Evolutionary conservation across 495 filamentous ascomycete species (phyloP).

Genomic region (Melanomma pulvis-pyrius): DNA sequence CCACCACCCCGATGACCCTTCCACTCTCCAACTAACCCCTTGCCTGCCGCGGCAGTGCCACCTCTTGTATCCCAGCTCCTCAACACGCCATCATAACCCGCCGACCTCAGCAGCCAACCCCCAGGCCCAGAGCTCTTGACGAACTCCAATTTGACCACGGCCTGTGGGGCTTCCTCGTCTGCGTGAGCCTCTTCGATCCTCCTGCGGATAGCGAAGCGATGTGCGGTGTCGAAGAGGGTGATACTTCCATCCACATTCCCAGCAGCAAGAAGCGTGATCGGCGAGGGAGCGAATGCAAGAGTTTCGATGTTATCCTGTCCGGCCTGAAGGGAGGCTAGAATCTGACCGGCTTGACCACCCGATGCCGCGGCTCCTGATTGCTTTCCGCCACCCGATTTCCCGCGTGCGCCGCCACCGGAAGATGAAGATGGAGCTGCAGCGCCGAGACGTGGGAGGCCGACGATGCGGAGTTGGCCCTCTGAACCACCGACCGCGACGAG

Average conservation of each 20-base stretch:
- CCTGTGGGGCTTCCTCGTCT: conserved; percentile 53
- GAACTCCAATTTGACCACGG: conserved; percentile 93
- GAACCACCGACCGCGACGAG: conserved; percentile 88
- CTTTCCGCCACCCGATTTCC: conserved; percentile 49
- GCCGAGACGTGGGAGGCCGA: conserved; percentile 76
- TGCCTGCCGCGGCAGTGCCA: conserved; percentile 49
- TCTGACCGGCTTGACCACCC: conserved; percentile 69
- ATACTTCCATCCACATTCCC: conserved; percentile 91
- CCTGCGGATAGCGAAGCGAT: conserved; percentile 77
- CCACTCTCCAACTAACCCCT: conserved; percentile 76
- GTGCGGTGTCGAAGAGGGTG: conserved; percentile 80
- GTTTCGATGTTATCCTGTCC: conserved; percentile 85
- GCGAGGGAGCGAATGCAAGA: conserved; percentile 76
- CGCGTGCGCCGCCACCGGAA: conserved; percentile 49
- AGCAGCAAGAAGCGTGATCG: conserved; percentile 77
- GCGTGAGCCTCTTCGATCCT: conserved; percentile 82
- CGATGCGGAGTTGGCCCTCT: conserved; percentile 76
- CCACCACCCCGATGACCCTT: conserved; percentile 77
- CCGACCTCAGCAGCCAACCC: conserved; percentile 35
- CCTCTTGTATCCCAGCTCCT: conserved; percentile 41
- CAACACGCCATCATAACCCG: conserved; percentile 42
- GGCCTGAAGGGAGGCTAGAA: conserved; percentile 70
- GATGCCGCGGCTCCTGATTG: conserved; percentile 34
- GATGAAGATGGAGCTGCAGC: conserved; percentile 43
- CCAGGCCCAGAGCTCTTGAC: conserved; percentile 45